Evolutionary conservation across 306 rosid species (phyloP).

Genomic region (Sicyos edulis): DNA sequence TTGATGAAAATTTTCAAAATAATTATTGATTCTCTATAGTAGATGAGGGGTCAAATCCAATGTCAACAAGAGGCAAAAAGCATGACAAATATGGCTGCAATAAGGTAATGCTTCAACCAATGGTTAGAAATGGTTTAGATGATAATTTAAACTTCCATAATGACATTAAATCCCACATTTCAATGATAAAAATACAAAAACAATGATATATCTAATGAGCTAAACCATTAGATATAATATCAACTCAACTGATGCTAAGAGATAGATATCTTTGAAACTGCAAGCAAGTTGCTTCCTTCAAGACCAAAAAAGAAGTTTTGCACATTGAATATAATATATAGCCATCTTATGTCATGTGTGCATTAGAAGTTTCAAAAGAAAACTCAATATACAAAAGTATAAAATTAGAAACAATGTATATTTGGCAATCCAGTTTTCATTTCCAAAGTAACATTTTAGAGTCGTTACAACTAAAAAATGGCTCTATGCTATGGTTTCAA

Average conservation of each 20-base stretch:
- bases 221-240: background rate
- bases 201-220: background rate
- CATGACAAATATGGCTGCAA: no score
- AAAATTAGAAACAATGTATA: background rate
- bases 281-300: background rate
- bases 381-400: background rate
- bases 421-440: background rate
- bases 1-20: no score
- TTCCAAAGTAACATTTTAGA: background rate
- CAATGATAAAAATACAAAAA: no score
- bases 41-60: no score
- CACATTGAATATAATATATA: background rate
- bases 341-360: background rate
- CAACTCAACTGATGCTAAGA: no score
- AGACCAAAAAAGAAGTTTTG: background rate
- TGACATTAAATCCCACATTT: background rate
- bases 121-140: background rate
- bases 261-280: background rate
- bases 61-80: background rate
- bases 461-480: no score
- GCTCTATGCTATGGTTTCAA: no score
- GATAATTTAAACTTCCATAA: background rate
- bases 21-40: no score
- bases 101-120: background rate
- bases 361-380: background rate